Evolutionary conservation across 768 basidiomycete genomes (phyloP).

Genomic region (Serendipita sp.): DNA sequence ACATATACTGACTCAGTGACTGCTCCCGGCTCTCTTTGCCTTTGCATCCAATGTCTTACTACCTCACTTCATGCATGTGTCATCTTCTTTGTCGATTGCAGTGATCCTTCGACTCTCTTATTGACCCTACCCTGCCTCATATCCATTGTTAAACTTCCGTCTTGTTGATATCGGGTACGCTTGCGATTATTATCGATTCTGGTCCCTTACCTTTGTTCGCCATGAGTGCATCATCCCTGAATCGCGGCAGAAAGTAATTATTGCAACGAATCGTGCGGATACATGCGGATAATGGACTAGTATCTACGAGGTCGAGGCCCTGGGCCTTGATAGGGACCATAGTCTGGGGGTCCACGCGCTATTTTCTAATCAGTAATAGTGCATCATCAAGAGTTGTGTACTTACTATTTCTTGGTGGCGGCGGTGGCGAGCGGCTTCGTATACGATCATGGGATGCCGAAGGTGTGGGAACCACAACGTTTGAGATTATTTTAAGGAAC

Average conservation of each 20-base stretch:
- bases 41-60: not conserved
- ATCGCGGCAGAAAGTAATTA: no score
- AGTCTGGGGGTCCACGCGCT: conserved; percentile 45
- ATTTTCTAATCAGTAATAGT: no score
- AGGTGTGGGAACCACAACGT: conserved; percentile 61
- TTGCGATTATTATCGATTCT: not conserved
- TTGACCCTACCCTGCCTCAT: not conserved
- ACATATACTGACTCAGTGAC: not conserved
- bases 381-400: conserved; percentile 16
- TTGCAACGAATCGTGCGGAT: no score
- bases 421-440: conserved; percentile 30
- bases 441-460: conserved; percentile 28
- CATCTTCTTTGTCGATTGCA: not conserved
- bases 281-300: no score
- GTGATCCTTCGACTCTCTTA: not conserved
- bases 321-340: conserved; percentile 76
- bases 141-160: not conserved
- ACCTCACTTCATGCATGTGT: not conserved
- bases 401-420: conserved; percentile 26
- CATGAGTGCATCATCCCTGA: no score
- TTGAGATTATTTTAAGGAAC: conserved; percentile 69
- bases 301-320: conserved; percentile 14
- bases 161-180: not conserved
- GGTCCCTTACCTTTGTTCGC: no score
- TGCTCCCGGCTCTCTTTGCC: not conserved